Evolutionary conservation across 495 filamentous ascomycete species (phyloP), one percentile per base, ranked within the genome.

Genomic region (Lepidopterella palustris): DNA sequence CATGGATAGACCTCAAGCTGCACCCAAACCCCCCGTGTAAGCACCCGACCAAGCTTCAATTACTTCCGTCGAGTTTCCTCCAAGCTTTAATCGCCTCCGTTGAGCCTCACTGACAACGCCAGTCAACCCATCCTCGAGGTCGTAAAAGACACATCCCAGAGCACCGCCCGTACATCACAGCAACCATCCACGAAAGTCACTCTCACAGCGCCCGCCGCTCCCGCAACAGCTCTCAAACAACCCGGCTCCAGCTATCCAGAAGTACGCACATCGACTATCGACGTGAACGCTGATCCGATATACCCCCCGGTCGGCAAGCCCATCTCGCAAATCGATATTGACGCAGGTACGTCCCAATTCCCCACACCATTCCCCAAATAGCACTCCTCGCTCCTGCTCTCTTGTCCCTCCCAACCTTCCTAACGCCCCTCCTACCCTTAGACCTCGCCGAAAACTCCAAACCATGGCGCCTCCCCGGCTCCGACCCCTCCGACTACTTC

Each of bases 401-500:
- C n/a, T n/a, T n/a, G 10, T 32, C 48, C 9, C 23, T 23, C 9
- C 9, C 6, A 52, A 39, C 20, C 18, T 1, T 20, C 51, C 45
- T 53, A 24, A 45, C 25, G 21, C 29, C n/a, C 1, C 45, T 23
- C 23, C 47, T 27, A 2, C 47, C 5, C 15, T 28, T 66, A 78
- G 90, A 96, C 72, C 84, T 95, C 32, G 80, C 86, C 6, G 84
- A 87, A 40, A 85, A 88, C 64, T 87, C 90, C 65, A 97, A 96
- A 74, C 93, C 92, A 29, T 98, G 93, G 93, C 85, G 93, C 26
- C 86, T 90, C 59, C 93, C 93, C 8, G 93, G 93, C n/a, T 87
- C 92, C 45, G 93, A 97, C 71, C 81, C 95, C 42, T 90, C 87
- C 25, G 93, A 98, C 72, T 98, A 93, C 73, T 98, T 98, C 81